Base-by-base conservation (phyloP, 192 early-diverging fungal genomes). In the Geranomyces michiganensis region DNA sequence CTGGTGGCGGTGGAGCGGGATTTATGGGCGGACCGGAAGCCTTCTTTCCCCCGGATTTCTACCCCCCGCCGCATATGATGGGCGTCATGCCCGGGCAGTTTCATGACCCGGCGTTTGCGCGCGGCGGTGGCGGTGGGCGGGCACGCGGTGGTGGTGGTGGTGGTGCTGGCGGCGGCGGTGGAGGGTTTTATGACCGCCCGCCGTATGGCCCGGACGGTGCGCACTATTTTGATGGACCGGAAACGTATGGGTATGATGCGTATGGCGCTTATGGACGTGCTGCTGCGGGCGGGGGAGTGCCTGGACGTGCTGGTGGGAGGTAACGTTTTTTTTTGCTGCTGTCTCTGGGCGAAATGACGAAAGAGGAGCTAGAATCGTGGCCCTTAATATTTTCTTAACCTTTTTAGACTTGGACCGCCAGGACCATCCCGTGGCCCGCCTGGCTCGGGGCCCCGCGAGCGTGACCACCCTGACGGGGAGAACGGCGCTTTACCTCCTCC, bases 31-130 rank as follows among this genome's bases (percentile, higher is more conserved):
- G 47, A 21, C 63, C 63, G 27, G 62, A 55, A n/a, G n/a, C n/a
- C n/a, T 73, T 59, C 62, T 56, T 17, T 15, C 32, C 49, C 0
- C 51, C 71, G 15, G 71, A 73, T 32, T 73, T 73, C 63, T 73
- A 31, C 53, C 63, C 63, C 10, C 55, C 63, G 14, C 53, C 64
- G n/a, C 64, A 33, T 10, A 73, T 73, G 71, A 71, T 71, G 70
- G 70, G 70, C 59, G 58, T 31, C 26, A 60, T 60, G 58, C 58
- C 58, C 30, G 61, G 70, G 21, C 19, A 21, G 0, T 73, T 51
- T 43, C 71, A 63, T 7, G 63, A 36, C n/a, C 33, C 56, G 41
- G 22, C 12, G 19, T 14, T 47, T 2, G 56, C n/a, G 32, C 13
- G 67, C n/a, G n/a, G n/a, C 10, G 36, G 36, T 41, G 36, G 36